These are phyloP conservation scores for Asparagopsis taxiformis DNA, from an alignment of 31 red algal species.

Conservation along the genomic window DNA sequence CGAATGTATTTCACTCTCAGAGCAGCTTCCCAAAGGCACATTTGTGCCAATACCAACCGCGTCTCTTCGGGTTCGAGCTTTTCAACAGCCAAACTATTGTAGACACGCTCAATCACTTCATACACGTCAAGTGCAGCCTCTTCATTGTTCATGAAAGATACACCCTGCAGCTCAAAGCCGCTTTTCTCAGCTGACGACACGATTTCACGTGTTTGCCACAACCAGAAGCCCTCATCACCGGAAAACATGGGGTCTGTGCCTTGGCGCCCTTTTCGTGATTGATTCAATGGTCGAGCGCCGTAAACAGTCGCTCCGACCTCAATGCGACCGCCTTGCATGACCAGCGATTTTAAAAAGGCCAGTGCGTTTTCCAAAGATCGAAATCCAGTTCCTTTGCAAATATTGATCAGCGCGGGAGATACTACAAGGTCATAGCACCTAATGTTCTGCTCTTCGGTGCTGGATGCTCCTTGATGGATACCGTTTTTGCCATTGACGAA, in stretches of 20 bases:
- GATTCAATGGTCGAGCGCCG: conserved; percentile 9
- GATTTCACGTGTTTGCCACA: conserved; percentile 51
- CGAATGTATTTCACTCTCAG: conserved; percentile 52
- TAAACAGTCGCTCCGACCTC: conserved; percentile 58
- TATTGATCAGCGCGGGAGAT: conserved; percentile 44
- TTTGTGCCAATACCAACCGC: conserved; percentile 45
- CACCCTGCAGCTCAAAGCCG: conserved; percentile 38
- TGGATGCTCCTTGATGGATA: neutral
- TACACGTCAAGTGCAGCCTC: conserved; percentile 49
- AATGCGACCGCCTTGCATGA: conserved; percentile 22
- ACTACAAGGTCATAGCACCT: conserved; percentile 40
- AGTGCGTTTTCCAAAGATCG: conserved; percentile 31
- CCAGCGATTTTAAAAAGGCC: conserved; percentile 17
- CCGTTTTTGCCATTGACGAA: conserved; percentile 18
- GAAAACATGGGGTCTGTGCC: conserved; percentile 36
- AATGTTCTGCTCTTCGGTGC: conserved; percentile 5
- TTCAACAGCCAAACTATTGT: conserved; percentile 46
- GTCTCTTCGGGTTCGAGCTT: conserved; percentile 48
- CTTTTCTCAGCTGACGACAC: conserved; percentile 32
- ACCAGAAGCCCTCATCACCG: conserved; percentile 51
- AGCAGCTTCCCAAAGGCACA: conserved; percentile 71
- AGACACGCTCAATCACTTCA: conserved; percentile 48
- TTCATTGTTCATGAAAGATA: conserved; percentile 60
- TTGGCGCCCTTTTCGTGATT: neutral
- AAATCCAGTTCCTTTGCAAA: conserved; percentile 37